Evolutionary conservation across 192 early-diverging fungal species (phyloP), one percentile per base, ranked within the genome.

Genomic region (Coemansia sp.): DNA sequence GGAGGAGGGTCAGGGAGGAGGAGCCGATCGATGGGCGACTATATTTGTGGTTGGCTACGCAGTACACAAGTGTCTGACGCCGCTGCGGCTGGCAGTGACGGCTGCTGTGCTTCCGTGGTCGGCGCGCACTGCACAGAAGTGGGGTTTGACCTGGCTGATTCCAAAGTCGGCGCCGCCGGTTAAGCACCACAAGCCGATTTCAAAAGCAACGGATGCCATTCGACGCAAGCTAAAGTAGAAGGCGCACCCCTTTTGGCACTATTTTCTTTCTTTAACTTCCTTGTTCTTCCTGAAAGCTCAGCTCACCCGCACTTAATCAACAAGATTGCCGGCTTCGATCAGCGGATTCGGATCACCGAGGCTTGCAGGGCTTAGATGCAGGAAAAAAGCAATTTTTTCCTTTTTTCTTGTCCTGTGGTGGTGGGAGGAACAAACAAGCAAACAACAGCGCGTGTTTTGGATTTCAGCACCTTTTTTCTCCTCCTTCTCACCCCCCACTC

Each of bases 41-140:
- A 83, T 83, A n/a, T 18, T 83, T 58, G 61, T 83, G 21, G 81
- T 83, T 11, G 81, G 72, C 42, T 83, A 83, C 37, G 81, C 81
- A 2, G 69, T 83, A 41, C 81, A 83, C 70, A 83, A 83, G 62
- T 77, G 75, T 48, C 65, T 83, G 64, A 83, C 76, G 39, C 81
- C 81, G 63, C 64, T 83, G 67, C 72, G 81, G 2, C 49, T 78
- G 26, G 81, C 56, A 8, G 32, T 83, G 8, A 78, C 76, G 15
- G 81, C 81, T 11, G 81, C 81, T 22, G 56, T 83, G 39, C 58
- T 78, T 62, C 81, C 81, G 46, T 78, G 76, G 76, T 83, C 76
- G 40, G 81, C 81, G 32, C 72, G 76, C 54, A 74, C 72, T 21
- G 81, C 76, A 10, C 81, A 78, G 67, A 76, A 70, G 22, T 69